phyloP scores from a whole-genome alignment of 1,139 yeast species.

The Protomyces inundatus region DNA sequence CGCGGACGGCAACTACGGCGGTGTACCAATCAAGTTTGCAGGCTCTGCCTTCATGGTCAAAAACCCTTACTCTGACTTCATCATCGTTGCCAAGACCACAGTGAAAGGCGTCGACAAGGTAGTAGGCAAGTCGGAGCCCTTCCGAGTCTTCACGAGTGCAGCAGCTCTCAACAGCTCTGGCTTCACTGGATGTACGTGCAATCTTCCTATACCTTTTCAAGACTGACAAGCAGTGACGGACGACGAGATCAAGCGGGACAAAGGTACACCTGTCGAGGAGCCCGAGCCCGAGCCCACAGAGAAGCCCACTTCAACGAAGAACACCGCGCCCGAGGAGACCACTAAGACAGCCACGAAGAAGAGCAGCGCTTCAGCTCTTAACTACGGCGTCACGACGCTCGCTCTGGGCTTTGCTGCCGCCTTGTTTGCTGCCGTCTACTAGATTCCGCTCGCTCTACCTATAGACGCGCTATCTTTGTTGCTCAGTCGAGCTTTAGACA shows the following conservation, averaged over 20 bases:
- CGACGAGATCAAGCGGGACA: background rate
- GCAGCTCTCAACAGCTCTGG: background rate
- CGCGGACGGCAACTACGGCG: background rate
- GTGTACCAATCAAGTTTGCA: background rate
- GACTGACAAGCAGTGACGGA: background rate
- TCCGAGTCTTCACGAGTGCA: background rate
- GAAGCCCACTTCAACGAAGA: too few species aligned
- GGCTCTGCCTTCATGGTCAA: background rate
- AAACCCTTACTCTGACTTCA: background rate
- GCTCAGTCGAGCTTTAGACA: too few species aligned
- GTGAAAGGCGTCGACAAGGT: background rate
- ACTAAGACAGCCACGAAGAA: too few species aligned
- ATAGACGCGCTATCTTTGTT: too few species aligned
- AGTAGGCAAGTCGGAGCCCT: background rate
- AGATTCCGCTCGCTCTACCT: too few species aligned
- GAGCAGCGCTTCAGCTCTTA: too few species aligned
- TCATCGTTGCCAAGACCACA: background rate
- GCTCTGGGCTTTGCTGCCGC: too few species aligned
- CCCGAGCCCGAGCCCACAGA: too few species aligned
- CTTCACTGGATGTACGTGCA: background rate
- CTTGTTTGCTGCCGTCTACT: too few species aligned
- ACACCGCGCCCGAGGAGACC: too few species aligned
- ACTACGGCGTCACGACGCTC: too few species aligned
- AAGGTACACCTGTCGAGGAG: too few species aligned
- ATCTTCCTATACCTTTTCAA: background rate